Base-by-base conservation (phyloP, 305 asterid species). In the Salvia sclarea region DNA sequence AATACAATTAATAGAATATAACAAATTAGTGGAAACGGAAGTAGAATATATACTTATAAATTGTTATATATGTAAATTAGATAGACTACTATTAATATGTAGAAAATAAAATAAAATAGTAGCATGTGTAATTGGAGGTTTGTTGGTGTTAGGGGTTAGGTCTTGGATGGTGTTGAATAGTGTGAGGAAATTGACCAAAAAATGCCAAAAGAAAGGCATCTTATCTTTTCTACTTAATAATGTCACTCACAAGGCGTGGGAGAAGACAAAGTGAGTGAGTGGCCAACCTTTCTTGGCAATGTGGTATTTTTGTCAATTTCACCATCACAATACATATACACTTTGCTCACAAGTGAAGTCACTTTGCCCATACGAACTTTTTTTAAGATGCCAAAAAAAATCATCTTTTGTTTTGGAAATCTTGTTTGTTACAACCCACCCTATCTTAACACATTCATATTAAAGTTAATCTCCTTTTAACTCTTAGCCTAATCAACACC, bases 341-440 rank as follows among this genome's bases (percentile, higher is more conserved):
- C 79, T 80, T 80, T 72, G 75, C 82, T 80, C 80, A 71, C 80
- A 77, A 77, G 76, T 74, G 69, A 77, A 77, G 78, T 70, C 67
- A 74, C 71, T 70, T 69, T 38, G 63, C 44, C 56, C 30, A 57
- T 31, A 35, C 16, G 48, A 47, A 33, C 30, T 56, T 45, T 49
- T 64, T 25, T 48, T 28, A 20, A 41, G 20, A 62, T 62, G 28
- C 57, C 6, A 57, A 65, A 10, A 28, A 10, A 50, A n/a, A n/a
- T n/a, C n/a, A 3, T 33, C 38, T 49, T 62, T 18, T 24, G 11
- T 52, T 24, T 22, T 10, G 17, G 33, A 22, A 11, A 50, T 21
- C 57, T 7, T 21, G 57, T 18, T 48, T 17, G 55, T 50, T 21
- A 10, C 8, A 21, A 50, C 8, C 12, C 16, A 21, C 11, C 57